phyloP scores from a whole-genome alignment of 1,139 yeast genomes.

The Candida dubliniensis region DNA sequence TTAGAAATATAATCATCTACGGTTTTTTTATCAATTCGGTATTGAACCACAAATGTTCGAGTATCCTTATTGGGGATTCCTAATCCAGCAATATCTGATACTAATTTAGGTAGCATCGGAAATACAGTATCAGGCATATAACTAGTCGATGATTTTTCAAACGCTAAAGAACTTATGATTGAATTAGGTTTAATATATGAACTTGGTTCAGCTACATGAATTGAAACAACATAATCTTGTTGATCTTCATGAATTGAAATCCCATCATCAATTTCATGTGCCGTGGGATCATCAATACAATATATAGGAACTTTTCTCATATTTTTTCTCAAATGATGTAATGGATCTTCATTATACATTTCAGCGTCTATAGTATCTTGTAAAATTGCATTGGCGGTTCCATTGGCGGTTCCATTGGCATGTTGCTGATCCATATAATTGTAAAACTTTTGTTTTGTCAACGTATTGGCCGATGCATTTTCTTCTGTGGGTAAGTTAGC shows the following conservation, averaged over 20 bases:
- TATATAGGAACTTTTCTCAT: slow-evolving; percentile 56
- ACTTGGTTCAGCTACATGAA: slow-evolving; percentile 90
- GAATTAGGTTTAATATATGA: slow-evolving; percentile 55
- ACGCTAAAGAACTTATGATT: slow-evolving; percentile 58
- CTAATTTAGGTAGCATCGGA: slow-evolving; percentile 66
- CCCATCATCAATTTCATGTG: slow-evolving; percentile 95
- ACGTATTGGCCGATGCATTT: slow-evolving; percentile 35
- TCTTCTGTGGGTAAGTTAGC: slow-evolving; percentile 40
- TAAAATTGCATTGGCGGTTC: neutral
- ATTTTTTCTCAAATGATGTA: slow-evolving; percentile 29
- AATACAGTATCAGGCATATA: slow-evolving; percentile 69
- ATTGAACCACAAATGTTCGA: slow-evolving; percentile 42
- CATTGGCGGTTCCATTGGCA: neutral
- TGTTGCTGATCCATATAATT: slow-evolving; percentile 24
- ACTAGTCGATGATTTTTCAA: slow-evolving; percentile 61
- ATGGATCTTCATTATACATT: slow-evolving; percentile 37
- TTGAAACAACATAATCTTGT: slow-evolving; percentile 46
- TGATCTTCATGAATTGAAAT: slow-evolving; percentile 53
- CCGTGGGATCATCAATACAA: slow-evolving; percentile 80
- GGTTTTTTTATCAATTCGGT: slow-evolving; percentile 24
- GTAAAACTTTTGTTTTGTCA: slow-evolving; percentile 44
- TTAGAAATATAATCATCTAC: slow-evolving; percentile 26
- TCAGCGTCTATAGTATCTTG: slow-evolving; percentile 16
- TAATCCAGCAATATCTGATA: slow-evolving; percentile 57
- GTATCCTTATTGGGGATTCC: slow-evolving; percentile 46